Evolutionary conservation across 1,139 yeast genomes (phyloP), one percentile per base, ranked within the genome.

Genomic region (Yamadazyma sp.): DNA sequence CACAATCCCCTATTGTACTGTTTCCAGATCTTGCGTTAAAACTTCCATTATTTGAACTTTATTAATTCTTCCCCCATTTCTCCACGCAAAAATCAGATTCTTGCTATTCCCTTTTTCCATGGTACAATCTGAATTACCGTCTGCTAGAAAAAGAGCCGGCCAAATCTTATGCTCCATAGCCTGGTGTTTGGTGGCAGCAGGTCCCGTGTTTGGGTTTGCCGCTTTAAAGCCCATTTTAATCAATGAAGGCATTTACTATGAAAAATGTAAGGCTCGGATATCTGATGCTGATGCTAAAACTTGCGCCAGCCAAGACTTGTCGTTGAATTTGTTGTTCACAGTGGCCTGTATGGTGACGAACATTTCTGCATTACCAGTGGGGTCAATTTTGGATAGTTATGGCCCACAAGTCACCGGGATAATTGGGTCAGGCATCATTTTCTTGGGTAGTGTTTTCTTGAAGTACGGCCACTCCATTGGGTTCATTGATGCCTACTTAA

Each of bases 161-260:
- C 68, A 62, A 41, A 51, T 61, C 12, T 20, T 48, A 12, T 86
- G 95, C 59, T 90, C 97, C 25, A 78, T 87, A 24, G 47, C 72
- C 1, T 89, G 96, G 96, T 89, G 97, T 62, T 65, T 89, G 18
- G 67, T 88, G 28, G 90, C 96, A 2, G 96, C 96, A 0, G 97
- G 97, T 2, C 89, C 95, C 1, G 83, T 89, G 9, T 90, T 90
- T 68, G 95, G 97, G 1, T 90, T 89, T 65, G 96, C 97, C 14
- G 97, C 97, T 3, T 66, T 90, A 39, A 90, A 90, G 55, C 95
- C 95, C 4, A 77, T 89, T 3, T 67, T 90, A 34, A 77, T 87
- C 18, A 60, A 70, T 8, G 90, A 89, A 56, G 88, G 89, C 2
- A 80, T 89, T n/a, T 90, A 90, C 54, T 60, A 70, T 22, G 76